Percentiles rank a stretch among this genome's conserved stretches.
Evolutionary conservation across 1,284 basidiomycete species (phyloP).

Genomic region (Calocybe gambosa): DNA sequence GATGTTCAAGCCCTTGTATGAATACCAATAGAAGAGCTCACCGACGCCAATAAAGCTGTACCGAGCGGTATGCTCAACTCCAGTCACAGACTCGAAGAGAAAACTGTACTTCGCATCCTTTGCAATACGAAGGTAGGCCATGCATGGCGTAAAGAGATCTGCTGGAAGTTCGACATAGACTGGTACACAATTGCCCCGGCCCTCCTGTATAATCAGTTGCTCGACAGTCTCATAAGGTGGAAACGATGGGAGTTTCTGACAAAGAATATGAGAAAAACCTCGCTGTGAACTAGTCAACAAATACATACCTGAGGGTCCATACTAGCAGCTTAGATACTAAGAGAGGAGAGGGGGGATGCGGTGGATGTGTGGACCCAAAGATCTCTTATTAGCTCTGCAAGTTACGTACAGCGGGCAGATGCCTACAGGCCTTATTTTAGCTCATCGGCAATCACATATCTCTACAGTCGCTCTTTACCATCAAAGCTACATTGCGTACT

Average conservation of each 20-base stretch:
- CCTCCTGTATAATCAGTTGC: constrained; percentile 68
- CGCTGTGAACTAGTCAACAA: constrained; percentile 2
- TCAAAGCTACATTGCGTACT: not conserved
- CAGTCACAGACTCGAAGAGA: constrained; percentile 86
- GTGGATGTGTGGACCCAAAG: not conserved
- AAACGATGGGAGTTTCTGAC: constrained; percentile 56
- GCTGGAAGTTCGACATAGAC: constrained; percentile 91
- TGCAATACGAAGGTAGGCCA: constrained; percentile 91
- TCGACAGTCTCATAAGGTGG: constrained; percentile 69
- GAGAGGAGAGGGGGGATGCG: not conserved
- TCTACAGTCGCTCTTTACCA: constrained; percentile 5
- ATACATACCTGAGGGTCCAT: constrained; percentile 59
- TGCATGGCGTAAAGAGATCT: constrained; percentile 95
- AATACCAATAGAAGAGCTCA: constrained; percentile 30
- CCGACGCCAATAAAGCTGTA: constrained; percentile 97
- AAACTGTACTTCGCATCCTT: constrained; percentile 92
- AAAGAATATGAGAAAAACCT: constrained; percentile 2
- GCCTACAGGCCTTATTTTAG: constrained; percentile 1
- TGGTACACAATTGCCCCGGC: constrained; percentile 87
- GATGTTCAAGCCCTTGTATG: not conserved
- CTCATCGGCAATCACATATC: not conserved
- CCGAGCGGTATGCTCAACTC: constrained; percentile 86
- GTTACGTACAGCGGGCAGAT: not conserved
- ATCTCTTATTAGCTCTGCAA: not conserved
- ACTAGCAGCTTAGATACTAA: not conserved